phyloP scores from a whole-genome alignment of 768 basidiomycete genomes.

The Kwoniella sp. region DNA sequence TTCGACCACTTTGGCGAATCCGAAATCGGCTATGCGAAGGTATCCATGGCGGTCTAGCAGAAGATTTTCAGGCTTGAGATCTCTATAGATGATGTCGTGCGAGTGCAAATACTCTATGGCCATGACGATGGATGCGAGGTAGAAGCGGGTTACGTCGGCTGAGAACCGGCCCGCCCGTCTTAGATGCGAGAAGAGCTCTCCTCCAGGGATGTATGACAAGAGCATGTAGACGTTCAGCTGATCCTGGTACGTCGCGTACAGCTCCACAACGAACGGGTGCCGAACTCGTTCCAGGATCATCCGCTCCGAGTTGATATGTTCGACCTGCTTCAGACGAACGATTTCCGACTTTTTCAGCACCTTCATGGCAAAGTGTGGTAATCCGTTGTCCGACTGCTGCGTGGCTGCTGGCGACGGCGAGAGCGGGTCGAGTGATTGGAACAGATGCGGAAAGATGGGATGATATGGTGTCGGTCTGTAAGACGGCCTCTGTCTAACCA shows the following conservation, averaged over 20 bases:
- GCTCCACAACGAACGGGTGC: conserved; percentile 94
- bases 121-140: conserved; percentile 90
- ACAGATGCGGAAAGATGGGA: conserved; percentile 48
- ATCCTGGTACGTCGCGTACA: conserved; percentile 66
- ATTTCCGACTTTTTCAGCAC: conserved; percentile 51
- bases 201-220: conserved; percentile 91
- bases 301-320: conserved; percentile 95
- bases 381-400: conserved; percentile 40
- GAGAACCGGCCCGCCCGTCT: conserved; percentile 91
- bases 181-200: conserved; percentile 88
- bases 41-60: conserved; percentile 89
- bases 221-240: conserved; percentile 97
- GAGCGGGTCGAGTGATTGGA: conserved; percentile 38
- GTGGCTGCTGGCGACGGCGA: conserved; percentile 39
- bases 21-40: conserved; percentile 92
- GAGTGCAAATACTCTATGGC: conserved; percentile 92
- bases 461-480: conserved; percentile 41
- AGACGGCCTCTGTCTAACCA: conserved; percentile 67
- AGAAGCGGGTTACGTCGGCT: conserved; percentile 96
- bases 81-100: conserved; percentile 96
- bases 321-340: conserved; percentile 76
- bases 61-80: conserved; percentile 98
- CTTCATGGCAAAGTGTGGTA: conserved; percentile 52
- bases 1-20: conserved; percentile 94
- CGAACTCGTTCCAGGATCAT: conserved; percentile 85